Percentiles rank a stretch among this genome's conserved stretches.
phyloP scores from a whole-genome alignment of 108 stramenopile genomes.

The Stephanodiscus minutulus region DNA sequence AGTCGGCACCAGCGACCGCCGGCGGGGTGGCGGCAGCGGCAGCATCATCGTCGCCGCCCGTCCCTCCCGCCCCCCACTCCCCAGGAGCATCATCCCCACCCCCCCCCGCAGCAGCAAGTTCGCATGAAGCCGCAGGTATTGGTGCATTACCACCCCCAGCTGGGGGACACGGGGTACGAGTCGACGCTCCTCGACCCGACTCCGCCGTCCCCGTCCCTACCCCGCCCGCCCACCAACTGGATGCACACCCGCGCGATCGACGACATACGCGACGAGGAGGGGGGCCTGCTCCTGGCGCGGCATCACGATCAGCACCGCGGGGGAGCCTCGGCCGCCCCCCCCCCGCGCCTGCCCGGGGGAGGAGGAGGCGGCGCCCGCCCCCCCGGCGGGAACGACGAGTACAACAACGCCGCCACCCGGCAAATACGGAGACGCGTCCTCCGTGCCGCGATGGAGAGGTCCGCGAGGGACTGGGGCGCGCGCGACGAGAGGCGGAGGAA shows the following conservation, averaged over 20 bases:
- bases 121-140: constrained; percentile 28
- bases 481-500: constrained; percentile 32
- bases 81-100: no score
- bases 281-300: no score
- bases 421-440: constrained; percentile 39
- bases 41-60: background rate
- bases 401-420: constrained; percentile 45
- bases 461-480: constrained; percentile 19
- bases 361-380: background rate
- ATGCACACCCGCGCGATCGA: constrained; percentile 50
- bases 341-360: no score
- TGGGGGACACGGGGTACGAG: constrained; percentile 53
- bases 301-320: no score
- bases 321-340: no score
- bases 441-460: constrained; percentile 36
- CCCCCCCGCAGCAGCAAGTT: background rate
- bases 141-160: constrained; percentile 54
- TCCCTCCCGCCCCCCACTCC: background rate
- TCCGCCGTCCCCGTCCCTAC: background rate
- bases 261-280: constrained; percentile 20
- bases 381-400: constrained; percentile 26
- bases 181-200: constrained; percentile 33
- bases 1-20: no score
- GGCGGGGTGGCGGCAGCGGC: no score
- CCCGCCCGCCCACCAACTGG: constrained; percentile 13